Base-by-base conservation (phyloP, 768 basidiomycete genomes). In the Psilocybe sp. region DNA sequence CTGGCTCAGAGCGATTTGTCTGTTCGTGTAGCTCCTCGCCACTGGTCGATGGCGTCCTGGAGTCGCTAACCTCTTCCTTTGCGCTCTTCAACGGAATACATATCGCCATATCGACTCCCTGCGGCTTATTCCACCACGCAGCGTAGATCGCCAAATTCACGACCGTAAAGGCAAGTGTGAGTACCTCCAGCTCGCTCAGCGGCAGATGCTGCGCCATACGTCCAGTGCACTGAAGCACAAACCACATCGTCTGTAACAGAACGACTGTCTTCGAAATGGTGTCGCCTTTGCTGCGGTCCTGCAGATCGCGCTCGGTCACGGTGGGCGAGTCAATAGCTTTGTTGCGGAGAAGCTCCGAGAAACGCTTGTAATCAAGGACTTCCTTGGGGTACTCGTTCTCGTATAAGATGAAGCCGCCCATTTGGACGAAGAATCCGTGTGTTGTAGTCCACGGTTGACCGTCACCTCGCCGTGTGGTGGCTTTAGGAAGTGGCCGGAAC, bases 271-370 rank as follows among this genome's bases (percentile, higher is more conserved):
- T 73, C 3, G 64, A 41, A 3, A 72, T 38, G 14, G 39, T 34
- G 23, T 72, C 63, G 0, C 59, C 64, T 44, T 72, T 71, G 52
- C 69, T 69, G 23, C 54, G 58, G 52, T 70, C 66, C 11, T 55
- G 20, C 15, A 73, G 65, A 6, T 64, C 65, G 11, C 53, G 49
- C 2, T 36, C 23, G 6, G 50, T 47, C 33, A 54, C 31, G 3
- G 18, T 20, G 12, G 55, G 55, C 1, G 56, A 47, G 9, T 41
- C 51, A 8, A 56, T 50, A 0, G 48, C 48, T 2, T 19, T 36
- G 9, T 18, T 34, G 5, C 38, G 32, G 5, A 50, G 39, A 9
- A 55, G 52, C 12, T 32, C 34, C 20, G 40, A 20, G 12, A 59
- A 34, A 16, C 19, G 41, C 11, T 34, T 38, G 12, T 28, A 16